Conservation (phyloP, 2,329 filamentous ascomycete species). For the Trichoderma atrobrunneum region DNA sequence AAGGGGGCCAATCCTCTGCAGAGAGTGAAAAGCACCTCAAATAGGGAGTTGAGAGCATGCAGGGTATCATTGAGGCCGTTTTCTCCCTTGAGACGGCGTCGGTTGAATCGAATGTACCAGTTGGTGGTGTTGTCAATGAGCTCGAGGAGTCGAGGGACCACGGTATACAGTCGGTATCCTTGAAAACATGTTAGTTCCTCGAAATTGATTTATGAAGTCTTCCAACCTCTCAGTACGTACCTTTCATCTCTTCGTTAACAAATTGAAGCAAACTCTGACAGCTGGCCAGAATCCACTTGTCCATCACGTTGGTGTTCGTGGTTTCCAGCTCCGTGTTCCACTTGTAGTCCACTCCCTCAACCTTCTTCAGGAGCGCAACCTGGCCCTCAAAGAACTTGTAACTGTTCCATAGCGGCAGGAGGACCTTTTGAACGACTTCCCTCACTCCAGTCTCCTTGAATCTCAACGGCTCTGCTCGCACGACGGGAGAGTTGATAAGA, state of each 20-base stretch:
- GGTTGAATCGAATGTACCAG: conserved; percentile 97
- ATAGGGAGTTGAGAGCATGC: conserved; percentile 89
- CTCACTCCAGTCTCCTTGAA: conserved; percentile 94
- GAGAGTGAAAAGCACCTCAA: conserved; percentile 88
- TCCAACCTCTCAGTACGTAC: conserved; percentile 42
- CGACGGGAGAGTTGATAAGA: conserved; percentile 93
- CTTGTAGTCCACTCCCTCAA: conserved; percentile 69
- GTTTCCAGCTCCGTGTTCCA: conserved; percentile 75
- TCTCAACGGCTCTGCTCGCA: conserved; percentile 81
- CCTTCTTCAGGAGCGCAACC: conserved; percentile 81
- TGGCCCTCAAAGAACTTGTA: conserved; percentile 96
- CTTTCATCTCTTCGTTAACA: conserved; percentile 88
- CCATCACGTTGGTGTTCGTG: conserved; percentile 87
- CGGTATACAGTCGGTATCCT: conserved; percentile 81
- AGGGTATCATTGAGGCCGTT: conserved; percentile 80
- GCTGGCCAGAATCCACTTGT: conserved; percentile 89
- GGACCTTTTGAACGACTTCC: conserved; percentile 88
- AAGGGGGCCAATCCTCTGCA: conserved; percentile 88
- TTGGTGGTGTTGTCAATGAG: conserved; percentile 97
- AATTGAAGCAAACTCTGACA: conserved; percentile 89
- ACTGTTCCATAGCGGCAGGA: conserved; percentile 91
- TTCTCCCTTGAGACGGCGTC: conserved; percentile 86
- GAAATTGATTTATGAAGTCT: not conserved
- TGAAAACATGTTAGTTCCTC: not conserved
- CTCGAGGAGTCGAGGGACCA: conserved; percentile 77